Evolutionary conservation across 495 filamentous ascomycete genomes (phyloP).

Genomic region (Neurospora terricola): DNA sequence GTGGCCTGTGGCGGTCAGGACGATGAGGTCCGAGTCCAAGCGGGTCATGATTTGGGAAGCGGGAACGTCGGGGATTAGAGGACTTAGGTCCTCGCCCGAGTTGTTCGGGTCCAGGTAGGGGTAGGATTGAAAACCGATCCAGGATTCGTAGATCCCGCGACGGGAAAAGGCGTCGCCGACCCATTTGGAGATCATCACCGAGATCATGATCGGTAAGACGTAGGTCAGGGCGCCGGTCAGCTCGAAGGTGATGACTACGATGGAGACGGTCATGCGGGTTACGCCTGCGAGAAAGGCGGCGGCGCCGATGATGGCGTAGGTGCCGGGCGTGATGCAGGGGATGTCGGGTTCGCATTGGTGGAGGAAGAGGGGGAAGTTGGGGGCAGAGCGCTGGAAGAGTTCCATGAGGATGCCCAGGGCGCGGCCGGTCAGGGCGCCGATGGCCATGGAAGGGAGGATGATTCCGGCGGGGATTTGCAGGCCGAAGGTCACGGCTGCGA

Average conservation of each 20-base stretch:
- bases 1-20: constrained; percentile 77
- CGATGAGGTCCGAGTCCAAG: constrained; percentile 70
- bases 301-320: constrained; percentile 93
- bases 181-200: constrained; percentile 99
- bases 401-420: constrained; percentile 82
- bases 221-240: constrained; percentile 93
- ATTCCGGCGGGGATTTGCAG: constrained; percentile 96
- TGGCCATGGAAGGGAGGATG: constrained; percentile 94
- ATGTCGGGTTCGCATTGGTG: constrained; percentile 74
- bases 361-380: constrained; percentile 62
- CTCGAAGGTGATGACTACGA: constrained; percentile 99
- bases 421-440: constrained; percentile 87
- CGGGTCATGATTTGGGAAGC: constrained; percentile 83
- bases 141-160: constrained; percentile 92
- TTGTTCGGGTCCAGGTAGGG: constrained; percentile 75
- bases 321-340: constrained; percentile 85
- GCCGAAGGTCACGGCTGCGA: constrained; percentile 85
- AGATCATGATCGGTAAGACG: constrained; percentile 97
- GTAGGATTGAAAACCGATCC: constrained; percentile 95
- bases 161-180: constrained; percentile 93
- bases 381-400: constrained; percentile 74
- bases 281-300: constrained; percentile 93
- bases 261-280: constrained; percentile 94
- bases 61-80: constrained; percentile 62
- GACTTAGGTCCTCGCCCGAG: constrained; percentile 60